phyloP scores from a whole-genome alignment of 1,139 yeast species.

The Hyphopichia buzzinii region DNA sequence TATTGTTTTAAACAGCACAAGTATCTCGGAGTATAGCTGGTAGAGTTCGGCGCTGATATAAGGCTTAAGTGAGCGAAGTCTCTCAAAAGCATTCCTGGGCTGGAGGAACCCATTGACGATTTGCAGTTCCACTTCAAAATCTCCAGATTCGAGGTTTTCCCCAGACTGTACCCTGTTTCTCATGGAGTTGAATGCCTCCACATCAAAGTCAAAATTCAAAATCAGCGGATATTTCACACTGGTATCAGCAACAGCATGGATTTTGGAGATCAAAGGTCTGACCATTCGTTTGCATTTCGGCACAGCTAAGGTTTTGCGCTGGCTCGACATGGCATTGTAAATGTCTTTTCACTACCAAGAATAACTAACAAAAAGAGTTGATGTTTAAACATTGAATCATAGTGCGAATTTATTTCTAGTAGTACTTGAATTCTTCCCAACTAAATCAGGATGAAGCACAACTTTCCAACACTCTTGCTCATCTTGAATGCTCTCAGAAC shows the following conservation, averaged over 20 bases:
- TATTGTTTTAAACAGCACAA: slow-evolving; percentile 25
- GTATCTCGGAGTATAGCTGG: slow-evolving; percentile 30
- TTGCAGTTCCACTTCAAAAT: neutral
- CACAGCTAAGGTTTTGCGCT: slow-evolving; percentile 4
- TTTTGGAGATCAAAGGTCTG: slow-evolving; percentile 37
- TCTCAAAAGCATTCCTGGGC: slow-evolving; percentile 22
- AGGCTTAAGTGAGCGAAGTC: slow-evolving; percentile 26
- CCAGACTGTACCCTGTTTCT: neutral
- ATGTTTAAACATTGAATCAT: no score
- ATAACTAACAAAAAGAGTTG: no score
- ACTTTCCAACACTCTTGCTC: neutral
- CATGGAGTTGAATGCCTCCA: neutral
- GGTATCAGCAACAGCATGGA: slow-evolving; percentile 32
- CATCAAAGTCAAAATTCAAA: slow-evolving; percentile 12
- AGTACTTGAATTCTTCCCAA: no score
- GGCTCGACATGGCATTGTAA: neutral
- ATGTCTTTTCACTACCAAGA: no score
- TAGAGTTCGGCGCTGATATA: slow-evolving; percentile 25
- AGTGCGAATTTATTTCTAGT: no score
- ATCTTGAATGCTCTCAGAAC: neutral
- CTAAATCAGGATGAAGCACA: no score
- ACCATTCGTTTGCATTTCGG: slow-evolving; percentile 33
- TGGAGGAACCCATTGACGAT: slow-evolving; percentile 7
- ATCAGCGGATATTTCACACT: slow-evolving; percentile 22
- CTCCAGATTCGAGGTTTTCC: neutral